Base-by-base conservation (phyloP, 2,329 filamentous ascomycete genomes). In the Raffaelea arxii region DNA sequence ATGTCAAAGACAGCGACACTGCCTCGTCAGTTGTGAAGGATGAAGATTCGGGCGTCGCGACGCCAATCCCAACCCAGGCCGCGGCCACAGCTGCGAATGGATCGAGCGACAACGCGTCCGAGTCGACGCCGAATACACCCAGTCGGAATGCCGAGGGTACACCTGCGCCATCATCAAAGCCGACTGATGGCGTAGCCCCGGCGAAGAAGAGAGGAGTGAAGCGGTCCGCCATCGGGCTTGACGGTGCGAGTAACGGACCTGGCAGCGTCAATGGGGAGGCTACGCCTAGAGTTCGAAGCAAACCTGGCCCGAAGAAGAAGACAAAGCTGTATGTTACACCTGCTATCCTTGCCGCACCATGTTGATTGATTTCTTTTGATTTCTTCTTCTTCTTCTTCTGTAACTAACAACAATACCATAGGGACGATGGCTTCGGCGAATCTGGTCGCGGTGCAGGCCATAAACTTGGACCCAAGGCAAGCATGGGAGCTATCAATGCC, bases 281-380 rank as follows among this genome's bases (percentile, higher is more conserved):
- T 23, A 71, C 50, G 1, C 24, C 82, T n/a, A 89, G 86, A 65
- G 72, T 82, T 46, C 74, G 86, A 61, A 85, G 85, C 61, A 94
- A 94, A 70, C 91, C 92, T 6, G 91, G 91, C 6, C 91, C 91
- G 0, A 97, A 96, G 78, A 95, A 96, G 79, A 95, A 94, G 71
- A 82, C 86, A 54, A 82, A 85, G 74, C 68, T 95, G 91, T 96
- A 84, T 69, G 89, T 84, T 46, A n/a, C n/a, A n/a, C n/a, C n/a
- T n/a, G 43, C 19, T 44, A 40, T 32, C 49, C 36, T 42, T 22
- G 18, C 21, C 37, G 9, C 19, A 11, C 19, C 21, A 12, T 21
- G 6, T 5, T 61, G 65, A 61, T 69, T 55, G 48, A 4, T 24
- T 35, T 2, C 16, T 19, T 36, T 14, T 25, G 10, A 18, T 24